Conservation (phyloP, 306 rosid species). For the Trifolium repens region DNA sequence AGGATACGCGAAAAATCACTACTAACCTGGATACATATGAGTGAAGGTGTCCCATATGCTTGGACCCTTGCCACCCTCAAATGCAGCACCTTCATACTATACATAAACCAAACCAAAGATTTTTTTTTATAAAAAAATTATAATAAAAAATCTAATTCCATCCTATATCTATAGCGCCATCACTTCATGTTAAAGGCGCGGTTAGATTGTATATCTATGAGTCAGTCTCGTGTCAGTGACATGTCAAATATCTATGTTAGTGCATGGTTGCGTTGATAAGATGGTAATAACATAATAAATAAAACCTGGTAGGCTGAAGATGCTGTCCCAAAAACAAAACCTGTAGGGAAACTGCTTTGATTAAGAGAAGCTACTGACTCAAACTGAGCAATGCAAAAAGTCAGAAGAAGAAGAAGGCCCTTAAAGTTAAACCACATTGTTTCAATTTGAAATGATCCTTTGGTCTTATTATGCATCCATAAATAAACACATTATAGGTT, state of each 20-base stretch:
- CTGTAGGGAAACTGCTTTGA: conserved; percentile 43
- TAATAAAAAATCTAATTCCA: neutral
- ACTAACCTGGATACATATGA: conserved; percentile 4
- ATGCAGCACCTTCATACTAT: conserved; percentile 62
- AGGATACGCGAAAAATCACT: neutral
- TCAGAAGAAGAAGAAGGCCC: conserved; percentile 8
- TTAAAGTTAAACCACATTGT: conserved; percentile 19
- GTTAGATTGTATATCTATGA: neutral
- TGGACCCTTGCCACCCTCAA: conserved; percentile 56
- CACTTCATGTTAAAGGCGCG: neutral
- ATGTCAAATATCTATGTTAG: neutral
- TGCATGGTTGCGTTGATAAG: neutral
- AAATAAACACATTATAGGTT: neutral
- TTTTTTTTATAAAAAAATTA: neutral
- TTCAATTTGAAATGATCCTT: conserved; percentile 11
- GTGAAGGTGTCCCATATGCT: conserved; percentile 61
- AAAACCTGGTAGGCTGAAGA: conserved; percentile 58
- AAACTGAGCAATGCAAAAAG: conserved; percentile 15
- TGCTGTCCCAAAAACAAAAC: conserved; percentile 50
- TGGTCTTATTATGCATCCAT: neutral
- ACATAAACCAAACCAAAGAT: neutral
- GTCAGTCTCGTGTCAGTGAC: neutral
- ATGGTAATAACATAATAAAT: neutral
- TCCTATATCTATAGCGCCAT: neutral
- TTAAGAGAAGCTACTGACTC: conserved; percentile 38